Percentiles rank a stretch among this genome's conserved stretches.
These are phyloP conservation scores for Hypoxylon rubiginosum DNA, from an alignment of 2,329 filamentous ascomycete species.

Conservation along the genomic window DNA sequence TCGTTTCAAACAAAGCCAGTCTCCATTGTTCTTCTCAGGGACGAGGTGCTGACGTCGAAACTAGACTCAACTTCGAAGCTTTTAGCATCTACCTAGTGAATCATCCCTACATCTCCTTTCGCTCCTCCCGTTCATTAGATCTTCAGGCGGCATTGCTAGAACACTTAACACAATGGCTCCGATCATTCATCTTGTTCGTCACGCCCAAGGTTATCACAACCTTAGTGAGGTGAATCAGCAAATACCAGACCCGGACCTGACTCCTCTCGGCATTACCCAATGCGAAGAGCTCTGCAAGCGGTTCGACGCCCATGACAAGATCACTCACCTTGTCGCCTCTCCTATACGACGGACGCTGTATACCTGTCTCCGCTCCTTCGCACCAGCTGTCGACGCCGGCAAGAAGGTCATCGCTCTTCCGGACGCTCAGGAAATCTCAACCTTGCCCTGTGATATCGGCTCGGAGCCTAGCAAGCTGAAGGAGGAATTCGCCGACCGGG, in stretches of 20 bases:
- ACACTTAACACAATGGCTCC: constrained; percentile 58
- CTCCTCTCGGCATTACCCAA: constrained; percentile 80
- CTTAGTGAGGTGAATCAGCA: constrained; percentile 76
- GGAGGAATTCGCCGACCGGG: constrained; percentile 70
- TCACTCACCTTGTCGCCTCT: constrained; percentile 81
- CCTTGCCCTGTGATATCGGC: constrained; percentile 82
- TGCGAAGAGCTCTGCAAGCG: constrained; percentile 71
- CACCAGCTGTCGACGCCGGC: constrained; percentile 61
- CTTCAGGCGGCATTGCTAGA: neutral
- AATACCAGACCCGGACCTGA: constrained; percentile 83
- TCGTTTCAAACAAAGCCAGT: neutral
- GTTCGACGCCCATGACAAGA: constrained; percentile 74
- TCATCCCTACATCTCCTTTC: neutral
- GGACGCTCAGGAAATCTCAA: constrained; percentile 82
- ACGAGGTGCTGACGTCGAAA: neutral
- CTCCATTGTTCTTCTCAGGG: neutral
- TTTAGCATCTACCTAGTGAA: neutral
- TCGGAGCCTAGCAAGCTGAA: constrained; percentile 67
- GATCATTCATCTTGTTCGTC: constrained; percentile 77
- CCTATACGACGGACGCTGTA: constrained; percentile 85
- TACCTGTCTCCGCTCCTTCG: constrained; percentile 80
- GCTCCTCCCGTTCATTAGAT: neutral
- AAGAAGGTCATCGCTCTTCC: constrained; percentile 75
- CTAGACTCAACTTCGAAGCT: neutral
- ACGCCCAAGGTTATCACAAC: constrained; percentile 87